Evolutionary conservation across 495 filamentous ascomycete species (phyloP), one percentile per base, ranked within the genome.

Genomic region (Viridothelium virens): DNA sequence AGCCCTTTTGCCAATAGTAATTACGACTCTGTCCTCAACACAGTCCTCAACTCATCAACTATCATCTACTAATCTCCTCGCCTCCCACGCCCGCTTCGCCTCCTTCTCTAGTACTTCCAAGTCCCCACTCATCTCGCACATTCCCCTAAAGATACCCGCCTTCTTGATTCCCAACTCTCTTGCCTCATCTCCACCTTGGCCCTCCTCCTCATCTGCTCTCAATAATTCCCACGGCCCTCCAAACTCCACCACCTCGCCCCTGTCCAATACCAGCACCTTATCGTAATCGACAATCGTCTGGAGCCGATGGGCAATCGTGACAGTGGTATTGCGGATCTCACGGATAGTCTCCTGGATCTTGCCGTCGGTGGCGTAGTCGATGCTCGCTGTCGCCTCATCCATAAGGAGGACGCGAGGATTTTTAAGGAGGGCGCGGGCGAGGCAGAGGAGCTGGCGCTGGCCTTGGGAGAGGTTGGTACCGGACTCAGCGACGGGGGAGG

Each of bases 341-440:
- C 91, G 87, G 66, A 99, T 89, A 0, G 95, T 97, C 65, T 89
- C 90, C 75, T 99, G 95, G 73, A 99, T 97, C 77, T 96, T 96
- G 67, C 86, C 79, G 72, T 99, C 95, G 16, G 94, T 99, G 41
- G 86, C 87, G 77, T 97, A 97, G 80, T 99, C 95, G 74, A 99
- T 97, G 1, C 91, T 96, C 0, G 94, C 95, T 5, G 95, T 99
- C 18, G 95, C 95, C 80, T 99, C 95, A 77, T 99, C 95, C 94
- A 99, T 97, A 74, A 99, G 88, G 3, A 99, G 79, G 18, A 99
- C 94, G 53, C 87, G 90, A 0, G 95, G 94, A 38, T 84, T 84
- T 79, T 92, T 97, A 71, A 99, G 88, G 56, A 99, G 83, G 0
- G 95, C 95, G 25, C 95, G 88, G 2, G 95, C 95, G 16, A 99